Conservation (phyloP, 192 early-diverging fungal genomes). For the Backusella circina region DNA sequence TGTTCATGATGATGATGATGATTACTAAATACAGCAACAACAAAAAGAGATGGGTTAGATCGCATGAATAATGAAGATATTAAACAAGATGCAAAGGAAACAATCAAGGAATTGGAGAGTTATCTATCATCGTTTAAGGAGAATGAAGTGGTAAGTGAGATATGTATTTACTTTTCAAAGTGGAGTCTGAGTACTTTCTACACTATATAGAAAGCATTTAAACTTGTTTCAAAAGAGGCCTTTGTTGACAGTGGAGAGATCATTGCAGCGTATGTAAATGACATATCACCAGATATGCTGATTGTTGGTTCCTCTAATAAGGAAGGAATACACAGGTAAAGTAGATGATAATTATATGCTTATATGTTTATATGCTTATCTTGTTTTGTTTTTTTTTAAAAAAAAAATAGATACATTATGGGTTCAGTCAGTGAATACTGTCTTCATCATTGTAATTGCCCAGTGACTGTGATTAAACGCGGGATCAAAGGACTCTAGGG, state of each 20-base stretch:
- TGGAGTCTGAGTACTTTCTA: background rate
- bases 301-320: slow-evolving; percentile 6
- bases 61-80: slow-evolving; percentile 9
- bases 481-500: background rate
- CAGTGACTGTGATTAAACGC: background rate
- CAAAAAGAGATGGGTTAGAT: background rate
- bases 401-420: background rate
- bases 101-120: background rate
- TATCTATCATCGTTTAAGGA: background rate
- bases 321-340: slow-evolving; percentile 2
- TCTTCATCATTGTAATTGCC: background rate
- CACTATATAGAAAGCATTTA: background rate
- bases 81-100: background rate
- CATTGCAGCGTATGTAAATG: background rate
- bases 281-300: background rate
- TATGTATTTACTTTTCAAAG: background rate
- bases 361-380: background rate
- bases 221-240: background rate
- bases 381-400: background rate
- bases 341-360: no score
- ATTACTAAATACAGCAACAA: background rate
- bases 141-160: background rate
- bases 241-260: background rate
- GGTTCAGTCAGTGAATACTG: slow-evolving; percentile 7
- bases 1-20: no score